Evolutionary conservation across 2,329 filamentous ascomycete genomes (phyloP).

Genomic region (Colletotrichum viniferum): DNA sequence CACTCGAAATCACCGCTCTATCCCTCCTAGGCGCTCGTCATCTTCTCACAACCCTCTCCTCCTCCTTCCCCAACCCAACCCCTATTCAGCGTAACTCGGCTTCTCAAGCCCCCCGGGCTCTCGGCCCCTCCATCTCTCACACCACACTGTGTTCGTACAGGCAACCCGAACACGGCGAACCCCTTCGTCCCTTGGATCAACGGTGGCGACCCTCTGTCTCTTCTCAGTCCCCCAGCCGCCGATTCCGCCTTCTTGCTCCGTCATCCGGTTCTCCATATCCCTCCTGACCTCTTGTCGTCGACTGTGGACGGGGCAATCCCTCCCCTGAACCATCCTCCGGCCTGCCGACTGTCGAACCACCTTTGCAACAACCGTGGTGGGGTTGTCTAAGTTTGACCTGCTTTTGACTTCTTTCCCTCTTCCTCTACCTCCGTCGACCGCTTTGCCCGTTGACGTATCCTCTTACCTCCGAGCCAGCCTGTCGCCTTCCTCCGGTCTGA

Average conservation of each 20-base stretch:
- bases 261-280: conserved; percentile 6
- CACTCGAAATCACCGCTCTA: conserved; percentile 7
- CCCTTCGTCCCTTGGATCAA: conserved; percentile 7
- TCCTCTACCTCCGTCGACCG: not conserved
- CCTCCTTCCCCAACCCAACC: not conserved
- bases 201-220: conserved; percentile 7
- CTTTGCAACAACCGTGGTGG: conserved; percentile 16
- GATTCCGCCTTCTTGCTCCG: conserved; percentile 11
- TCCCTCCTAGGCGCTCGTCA: conserved; percentile 8
- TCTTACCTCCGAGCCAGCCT: not conserved
- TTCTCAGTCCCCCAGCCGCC: not conserved
- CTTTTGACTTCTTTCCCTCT: not conserved
- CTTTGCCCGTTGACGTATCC: not conserved
- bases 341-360: conserved; percentile 19
- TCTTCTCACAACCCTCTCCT: not conserved
- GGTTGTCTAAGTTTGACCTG: conserved; percentile 14
- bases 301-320: conserved; percentile 7
- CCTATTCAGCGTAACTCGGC: not conserved
- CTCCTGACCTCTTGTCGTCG: not conserved
- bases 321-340: conserved; percentile 5
- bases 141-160: conserved; percentile 2
- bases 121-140: conserved; percentile 2
- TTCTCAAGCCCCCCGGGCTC: not conserved
- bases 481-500: not conserved
- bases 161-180: not conserved